A percentile compares a stretch with the other conserved stretches of the same genome.
Evolutionary conservation across 768 basidiomycete species (phyloP).

Genomic region (Udeniomyces megalosporus): DNA sequence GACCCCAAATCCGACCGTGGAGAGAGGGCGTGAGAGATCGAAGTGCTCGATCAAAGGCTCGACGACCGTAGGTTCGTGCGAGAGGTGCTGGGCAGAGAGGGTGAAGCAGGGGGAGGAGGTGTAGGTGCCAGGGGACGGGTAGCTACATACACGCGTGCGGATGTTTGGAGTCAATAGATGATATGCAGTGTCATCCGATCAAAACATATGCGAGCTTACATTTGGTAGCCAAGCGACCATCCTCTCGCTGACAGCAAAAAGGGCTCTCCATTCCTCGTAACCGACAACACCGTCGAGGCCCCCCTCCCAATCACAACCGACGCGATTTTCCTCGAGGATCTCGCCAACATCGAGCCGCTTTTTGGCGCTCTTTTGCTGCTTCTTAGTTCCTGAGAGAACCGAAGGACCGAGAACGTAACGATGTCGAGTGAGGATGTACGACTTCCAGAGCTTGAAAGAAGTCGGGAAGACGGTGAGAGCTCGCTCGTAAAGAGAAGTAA

Average conservation of each 20-base stretch:
- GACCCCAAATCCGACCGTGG: conserved; percentile 79
- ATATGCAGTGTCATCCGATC: too few relatives aligned
- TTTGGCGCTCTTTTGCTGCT: conserved; percentile 41
- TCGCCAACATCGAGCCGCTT: conserved; percentile 5
- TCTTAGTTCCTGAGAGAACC: conserved; percentile 45
- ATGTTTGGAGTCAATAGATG: neutral
- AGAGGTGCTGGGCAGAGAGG: conserved; percentile 70
- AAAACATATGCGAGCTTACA: conserved; percentile 34
- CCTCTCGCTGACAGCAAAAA: conserved; percentile 78
- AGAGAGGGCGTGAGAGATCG: conserved; percentile 85
- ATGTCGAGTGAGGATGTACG: conserved; percentile 70
- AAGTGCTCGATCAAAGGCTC: conserved; percentile 84
- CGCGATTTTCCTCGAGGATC: conserved; percentile 33
- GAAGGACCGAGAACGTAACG: conserved; percentile 58
- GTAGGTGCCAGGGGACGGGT: conserved; percentile 86
- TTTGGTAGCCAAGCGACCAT: conserved; percentile 88
- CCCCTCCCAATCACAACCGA: conserved; percentile 58
- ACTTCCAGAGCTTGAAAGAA: conserved; percentile 91
- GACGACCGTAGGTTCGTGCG: conserved; percentile 75
- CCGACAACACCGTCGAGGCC: conserved; percentile 79
- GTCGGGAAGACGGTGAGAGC: conserved; percentile 73
- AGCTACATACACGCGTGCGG: too few relatives aligned
- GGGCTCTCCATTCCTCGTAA: conserved; percentile 84
- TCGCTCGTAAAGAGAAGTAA: conserved; percentile 85
- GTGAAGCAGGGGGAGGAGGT: conserved; percentile 76